These are phyloP conservation scores for Tetracladium marchalianum DNA, from an alignment of 495 filamentous ascomycete species.

Conservation along the genomic window DNA sequence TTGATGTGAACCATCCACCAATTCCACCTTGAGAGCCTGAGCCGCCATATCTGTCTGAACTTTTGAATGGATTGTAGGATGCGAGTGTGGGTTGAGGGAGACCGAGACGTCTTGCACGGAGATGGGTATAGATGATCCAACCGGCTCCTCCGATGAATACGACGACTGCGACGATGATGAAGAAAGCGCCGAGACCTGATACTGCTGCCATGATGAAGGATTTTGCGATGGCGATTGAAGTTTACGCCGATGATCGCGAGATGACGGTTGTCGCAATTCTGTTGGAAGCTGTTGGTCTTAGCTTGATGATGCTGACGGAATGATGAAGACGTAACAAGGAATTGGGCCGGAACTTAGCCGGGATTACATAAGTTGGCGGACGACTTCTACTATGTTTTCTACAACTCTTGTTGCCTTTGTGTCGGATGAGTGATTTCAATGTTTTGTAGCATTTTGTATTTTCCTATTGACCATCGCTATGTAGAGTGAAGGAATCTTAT, in stretches of 20 bases:
- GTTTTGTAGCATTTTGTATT: too few relatives aligned
- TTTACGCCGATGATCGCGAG: not conserved
- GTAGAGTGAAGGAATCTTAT: too few relatives aligned
- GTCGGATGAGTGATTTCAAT: too few relatives aligned
- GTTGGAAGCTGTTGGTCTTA: too few relatives aligned
- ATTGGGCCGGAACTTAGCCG: too few relatives aligned
- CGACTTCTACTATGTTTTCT: too few relatives aligned
- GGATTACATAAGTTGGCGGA: too few relatives aligned
- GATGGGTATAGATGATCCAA: slow-evolving; percentile 46
- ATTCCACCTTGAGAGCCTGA: slow-evolving; percentile 47
- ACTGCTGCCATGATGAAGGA: slow-evolving; percentile 10
- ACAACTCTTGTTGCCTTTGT: too few relatives aligned
- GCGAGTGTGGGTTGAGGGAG: slow-evolving; percentile 50
- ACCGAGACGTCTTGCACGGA: slow-evolving; percentile 52
- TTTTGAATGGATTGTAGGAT: slow-evolving; percentile 50
- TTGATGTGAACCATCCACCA: slow-evolving; percentile 47
- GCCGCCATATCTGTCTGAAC: slow-evolving; percentile 25
- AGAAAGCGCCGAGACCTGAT: slow-evolving; percentile 15
- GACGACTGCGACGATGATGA: slow-evolving; percentile 42
- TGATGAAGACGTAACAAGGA: too few relatives aligned
- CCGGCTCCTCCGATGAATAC: slow-evolving; percentile 33
- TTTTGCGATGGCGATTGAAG: not conserved
- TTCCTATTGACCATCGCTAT: too few relatives aligned
- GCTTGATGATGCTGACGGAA: too few relatives aligned
- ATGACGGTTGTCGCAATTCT: slow-evolving; percentile 5